phyloP scores from a whole-genome alignment of 1,284 basidiomycete genomes.

The Microbotryum scabiosae region DNA sequence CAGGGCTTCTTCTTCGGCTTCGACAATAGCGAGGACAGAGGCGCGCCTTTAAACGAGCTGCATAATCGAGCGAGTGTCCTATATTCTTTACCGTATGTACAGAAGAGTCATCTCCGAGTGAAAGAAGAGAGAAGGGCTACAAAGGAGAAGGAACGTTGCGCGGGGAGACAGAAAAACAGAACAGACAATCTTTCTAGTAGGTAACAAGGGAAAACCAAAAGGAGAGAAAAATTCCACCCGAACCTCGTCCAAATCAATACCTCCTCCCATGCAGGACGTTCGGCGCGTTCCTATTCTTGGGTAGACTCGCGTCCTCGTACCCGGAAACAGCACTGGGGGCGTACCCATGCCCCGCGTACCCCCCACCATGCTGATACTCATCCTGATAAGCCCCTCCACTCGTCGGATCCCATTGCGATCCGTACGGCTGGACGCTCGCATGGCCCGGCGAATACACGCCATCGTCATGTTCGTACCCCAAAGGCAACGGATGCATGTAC shows the following conservation, averaged over 20 bases:
- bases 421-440: too few species aligned
- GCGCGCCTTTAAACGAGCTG: not conserved
- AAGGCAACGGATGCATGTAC: too few species aligned
- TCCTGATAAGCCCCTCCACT: not conserved
- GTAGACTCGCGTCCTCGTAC: too few species aligned
- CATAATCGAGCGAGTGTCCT: not conserved
- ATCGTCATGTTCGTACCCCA: too few species aligned
- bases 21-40: not conserved
- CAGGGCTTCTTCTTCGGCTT: not conserved
- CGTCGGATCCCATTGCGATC: too few species aligned
- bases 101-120: not conserved
- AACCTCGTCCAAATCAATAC: too few species aligned
- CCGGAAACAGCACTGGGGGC: too few species aligned
- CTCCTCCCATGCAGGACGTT: too few species aligned
- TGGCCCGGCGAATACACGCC: too few species aligned
- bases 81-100: too few species aligned
- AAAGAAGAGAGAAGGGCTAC: not conserved
- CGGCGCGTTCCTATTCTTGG: too few species aligned
- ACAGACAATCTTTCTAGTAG: not conserved
- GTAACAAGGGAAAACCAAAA: not conserved
- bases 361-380: not conserved
- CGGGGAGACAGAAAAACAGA: not conserved
- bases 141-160: not conserved
- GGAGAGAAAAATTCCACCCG: too few species aligned
- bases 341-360: not conserved